phyloP scores from a whole-genome alignment of 106 monocot genomes.

The Apostasia shenzhenica region DNA sequence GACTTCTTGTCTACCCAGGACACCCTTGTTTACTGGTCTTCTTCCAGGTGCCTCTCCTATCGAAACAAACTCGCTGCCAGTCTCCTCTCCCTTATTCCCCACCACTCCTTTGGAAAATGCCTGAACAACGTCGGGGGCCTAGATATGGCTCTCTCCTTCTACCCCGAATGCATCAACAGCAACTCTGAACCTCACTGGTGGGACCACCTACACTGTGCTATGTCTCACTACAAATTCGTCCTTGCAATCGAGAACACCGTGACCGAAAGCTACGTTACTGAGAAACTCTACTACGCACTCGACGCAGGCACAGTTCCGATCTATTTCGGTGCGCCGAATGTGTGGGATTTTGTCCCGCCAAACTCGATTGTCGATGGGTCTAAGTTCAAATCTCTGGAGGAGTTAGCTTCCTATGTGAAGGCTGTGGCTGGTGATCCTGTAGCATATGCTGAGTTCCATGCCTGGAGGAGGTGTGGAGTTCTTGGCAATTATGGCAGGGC shows the following conservation, averaged over 20 bases:
- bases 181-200: slow-evolving; percentile 45
- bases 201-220: slow-evolving; percentile 91
- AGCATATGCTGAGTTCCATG: slow-evolving; percentile 89
- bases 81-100: slow-evolving; percentile 64
- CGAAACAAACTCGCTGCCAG: slow-evolving; percentile 53
- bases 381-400: slow-evolving; percentile 57
- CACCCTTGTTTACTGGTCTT: slow-evolving; percentile 89
- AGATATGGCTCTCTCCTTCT: slow-evolving; percentile 57
- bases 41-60: slow-evolving; percentile 73
- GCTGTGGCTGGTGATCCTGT: slow-evolving; percentile 67
- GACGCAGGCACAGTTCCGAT: slow-evolving; percentile 88
- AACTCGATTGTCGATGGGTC: slow-evolving; percentile 90
- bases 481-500: slow-evolving; percentile 64
- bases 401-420: slow-evolving; percentile 71
- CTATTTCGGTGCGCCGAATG: slow-evolving; percentile 92
- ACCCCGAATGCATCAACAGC: slow-evolving; percentile 58
- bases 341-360: slow-evolving; percentile 90
- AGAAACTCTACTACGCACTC: slow-evolving; percentile 88
- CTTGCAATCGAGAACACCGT: slow-evolving; percentile 91
- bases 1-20: slow-evolving; percentile 27
- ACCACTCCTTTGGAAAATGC: slow-evolving; percentile 98
- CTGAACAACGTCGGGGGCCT: slow-evolving; percentile 81
- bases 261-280: slow-evolving; percentile 81
- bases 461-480: slow-evolving; percentile 92
- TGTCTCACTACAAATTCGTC: slow-evolving; percentile 95